phyloP scores from a whole-genome alignment of 2,329 filamentous ascomycete genomes.

The Venturia aucupariae region DNA sequence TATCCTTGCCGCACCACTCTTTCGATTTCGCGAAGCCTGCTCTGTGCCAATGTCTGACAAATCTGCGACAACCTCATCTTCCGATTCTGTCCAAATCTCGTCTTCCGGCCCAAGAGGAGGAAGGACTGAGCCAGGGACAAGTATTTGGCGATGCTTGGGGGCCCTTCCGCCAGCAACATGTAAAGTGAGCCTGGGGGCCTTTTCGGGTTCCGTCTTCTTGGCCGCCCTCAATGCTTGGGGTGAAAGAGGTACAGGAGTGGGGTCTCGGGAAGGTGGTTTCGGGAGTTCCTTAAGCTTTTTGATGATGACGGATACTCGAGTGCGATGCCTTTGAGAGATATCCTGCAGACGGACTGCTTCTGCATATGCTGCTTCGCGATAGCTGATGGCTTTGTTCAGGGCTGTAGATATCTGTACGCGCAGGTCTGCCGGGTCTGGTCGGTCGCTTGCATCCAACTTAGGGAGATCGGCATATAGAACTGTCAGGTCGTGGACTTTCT shows the following conservation, averaged over 20 bases:
- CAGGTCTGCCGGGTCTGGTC: slow-evolving; percentile 43
- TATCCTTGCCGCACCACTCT: slow-evolving; percentile 17
- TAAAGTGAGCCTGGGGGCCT: slow-evolving; percentile 7
- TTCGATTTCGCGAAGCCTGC: neutral
- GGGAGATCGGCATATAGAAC: slow-evolving; percentile 43
- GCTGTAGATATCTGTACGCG: slow-evolving; percentile 49
- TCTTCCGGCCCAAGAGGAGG: slow-evolving; percentile 34
- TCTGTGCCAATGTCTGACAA: slow-evolving; percentile 21
- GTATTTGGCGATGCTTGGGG: slow-evolving; percentile 23
- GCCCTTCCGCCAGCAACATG: slow-evolving; percentile 13
- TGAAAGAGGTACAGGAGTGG: slow-evolving; percentile 40
- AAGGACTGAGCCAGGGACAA: slow-evolving; percentile 35
- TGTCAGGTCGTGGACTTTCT: slow-evolving; percentile 39
- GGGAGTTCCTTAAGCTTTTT: slow-evolving; percentile 53
- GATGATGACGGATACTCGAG: slow-evolving; percentile 49
- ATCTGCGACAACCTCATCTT: slow-evolving; percentile 34
- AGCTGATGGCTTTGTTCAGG: slow-evolving; percentile 45
- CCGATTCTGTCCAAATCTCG: slow-evolving; percentile 10
- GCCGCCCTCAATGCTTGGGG: slow-evolving; percentile 31
- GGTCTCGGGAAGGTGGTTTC: slow-evolving; percentile 50
- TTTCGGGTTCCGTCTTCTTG: slow-evolving; percentile 9
- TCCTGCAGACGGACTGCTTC: slow-evolving; percentile 49
- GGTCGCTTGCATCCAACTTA: slow-evolving; percentile 36
- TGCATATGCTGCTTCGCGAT: slow-evolving; percentile 46
- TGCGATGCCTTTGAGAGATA: slow-evolving; percentile 47